phyloP scores from a whole-genome alignment of 106 monocot species.

The Allium cepa region DNA sequence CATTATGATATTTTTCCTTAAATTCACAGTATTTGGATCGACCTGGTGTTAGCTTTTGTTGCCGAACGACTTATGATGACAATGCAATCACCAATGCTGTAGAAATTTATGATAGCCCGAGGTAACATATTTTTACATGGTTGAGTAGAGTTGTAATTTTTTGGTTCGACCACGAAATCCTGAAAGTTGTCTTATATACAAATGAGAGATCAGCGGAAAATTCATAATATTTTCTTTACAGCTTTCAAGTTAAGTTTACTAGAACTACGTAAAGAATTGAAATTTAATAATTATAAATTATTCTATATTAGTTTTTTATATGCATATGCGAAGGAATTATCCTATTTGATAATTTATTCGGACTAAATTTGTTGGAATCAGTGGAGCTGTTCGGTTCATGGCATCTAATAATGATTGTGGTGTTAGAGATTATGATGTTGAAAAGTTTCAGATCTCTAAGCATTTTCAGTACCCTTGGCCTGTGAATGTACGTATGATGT shows the following conservation, averaged over 20 bases:
- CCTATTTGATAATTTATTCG: neutral
- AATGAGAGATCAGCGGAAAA: no score
- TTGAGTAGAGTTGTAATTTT: no score
- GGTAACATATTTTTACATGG: neutral
- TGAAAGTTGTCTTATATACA: no score
- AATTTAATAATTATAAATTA: no score
- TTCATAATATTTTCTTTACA: no score
- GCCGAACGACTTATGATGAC: neutral
- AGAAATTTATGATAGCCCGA: neutral
- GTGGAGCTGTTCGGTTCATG: slow-evolving; percentile 34
- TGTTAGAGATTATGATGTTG: slow-evolving; percentile 53
- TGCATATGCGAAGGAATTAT: neutral
- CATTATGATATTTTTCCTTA: neutral
- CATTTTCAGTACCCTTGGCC: slow-evolving; percentile 48
- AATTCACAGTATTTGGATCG: neutral
- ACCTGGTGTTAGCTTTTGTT: neutral
- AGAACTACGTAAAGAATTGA: no score
- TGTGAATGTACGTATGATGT: slow-evolving; percentile 44
- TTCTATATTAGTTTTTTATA: no score
- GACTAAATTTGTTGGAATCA: neutral
- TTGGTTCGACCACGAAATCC: no score
- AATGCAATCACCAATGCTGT: neutral
- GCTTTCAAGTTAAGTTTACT: no score
- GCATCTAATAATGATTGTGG: slow-evolving; percentile 51
- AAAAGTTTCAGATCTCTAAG: slow-evolving; percentile 52